Evolutionary conservation across 768 basidiomycete species (phyloP).

Genomic region (Jaapia argillacea): DNA sequence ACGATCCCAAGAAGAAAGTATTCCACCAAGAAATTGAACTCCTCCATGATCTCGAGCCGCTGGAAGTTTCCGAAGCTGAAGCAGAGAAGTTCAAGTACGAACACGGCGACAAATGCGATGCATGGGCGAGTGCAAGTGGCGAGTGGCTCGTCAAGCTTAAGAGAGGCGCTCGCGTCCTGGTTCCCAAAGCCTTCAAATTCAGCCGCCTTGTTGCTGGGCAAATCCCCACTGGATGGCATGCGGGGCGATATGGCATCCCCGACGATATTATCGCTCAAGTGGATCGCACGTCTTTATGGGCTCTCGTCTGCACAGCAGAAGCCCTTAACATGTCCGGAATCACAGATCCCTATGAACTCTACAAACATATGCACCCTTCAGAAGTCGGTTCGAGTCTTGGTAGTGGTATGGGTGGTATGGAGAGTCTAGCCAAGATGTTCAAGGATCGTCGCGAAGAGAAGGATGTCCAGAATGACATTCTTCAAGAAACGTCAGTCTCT

Average conservation of each 20-base stretch:
- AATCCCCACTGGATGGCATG: slow-evolving; percentile 95
- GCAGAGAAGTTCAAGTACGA: slow-evolving; percentile 94
- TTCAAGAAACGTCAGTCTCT: slow-evolving; percentile 86
- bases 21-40: slow-evolving; percentile 98
- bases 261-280: slow-evolving; percentile 92
- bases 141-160: slow-evolving; percentile 99
- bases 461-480: slow-evolving; percentile 95
- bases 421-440: slow-evolving; percentile 93
- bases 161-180: slow-evolving; percentile 87
- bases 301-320: slow-evolving; percentile 88
- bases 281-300: slow-evolving; percentile 91
- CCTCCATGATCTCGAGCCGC: slow-evolving; percentile 90
- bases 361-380: slow-evolving; percentile 93
- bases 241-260: slow-evolving; percentile 93
- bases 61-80: slow-evolving; percentile 87
- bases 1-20: slow-evolving; percentile 94
- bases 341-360: slow-evolving; percentile 96
- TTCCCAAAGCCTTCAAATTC: slow-evolving; percentile 95
- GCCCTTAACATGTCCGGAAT: slow-evolving; percentile 95
- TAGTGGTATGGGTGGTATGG: slow-evolving; percentile 96
- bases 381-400: slow-evolving; percentile 93
- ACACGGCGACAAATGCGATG: slow-evolving; percentile 93
- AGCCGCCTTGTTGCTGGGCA: slow-evolving; percentile 92
- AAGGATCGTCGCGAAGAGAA: slow-evolving; percentile 97
- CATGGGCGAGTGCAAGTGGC: slow-evolving; percentile 87